Evolutionary conservation across 257 asterid genomes (phyloP), one percentile per base, ranked within the genome.

Genomic region (Striga asiatica): DNA sequence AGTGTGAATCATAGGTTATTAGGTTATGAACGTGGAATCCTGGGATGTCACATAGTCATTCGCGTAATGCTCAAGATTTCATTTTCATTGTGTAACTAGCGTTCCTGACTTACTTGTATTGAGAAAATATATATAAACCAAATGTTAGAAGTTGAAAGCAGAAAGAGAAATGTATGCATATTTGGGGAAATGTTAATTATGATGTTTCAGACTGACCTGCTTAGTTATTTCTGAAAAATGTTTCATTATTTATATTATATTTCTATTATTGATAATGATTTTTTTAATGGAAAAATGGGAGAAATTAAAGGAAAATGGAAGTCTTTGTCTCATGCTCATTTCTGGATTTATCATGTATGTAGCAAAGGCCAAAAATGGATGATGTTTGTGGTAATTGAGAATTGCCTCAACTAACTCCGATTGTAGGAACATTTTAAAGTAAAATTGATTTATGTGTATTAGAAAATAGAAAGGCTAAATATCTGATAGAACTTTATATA

Each of bases 1-100:
- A 63, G 63, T 50, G 74, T 58, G 74, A 63, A 58, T n/a, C 46
- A 42, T 23, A 35, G 45, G 42, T 19, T 16, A 35, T 19, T 23
- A 35, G 45, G 42, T 19, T 16, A 35, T 19, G 49, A 63, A 64
- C 74, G 75, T 69, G 75, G 70, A 57, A 45, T 52, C 20, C 64
- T 34, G 16, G 31, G 38, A 53, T 67, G 18, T 50, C 65, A 45
- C 72, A 53, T 42, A 19, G 2, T 22, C 47, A 57, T 31, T 20
- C 56, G 19, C 9, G 38, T 50, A 57, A 57, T 34, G 58, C 42
- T 62, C 38, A 50, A 13, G 1, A 54, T 3, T 17, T 62, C 65
- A 1, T 62, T 62, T 62, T 62, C 66, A 41, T 31, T 29, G 22
- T n/a, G n/a, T n/a, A n/a, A n/a, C n/a, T n/a, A n/a, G n/a, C n/a